Evolutionary conservation across 2,329 filamentous ascomycete genomes (phyloP).

Genomic region (Colletotrichum sp.): DNA sequence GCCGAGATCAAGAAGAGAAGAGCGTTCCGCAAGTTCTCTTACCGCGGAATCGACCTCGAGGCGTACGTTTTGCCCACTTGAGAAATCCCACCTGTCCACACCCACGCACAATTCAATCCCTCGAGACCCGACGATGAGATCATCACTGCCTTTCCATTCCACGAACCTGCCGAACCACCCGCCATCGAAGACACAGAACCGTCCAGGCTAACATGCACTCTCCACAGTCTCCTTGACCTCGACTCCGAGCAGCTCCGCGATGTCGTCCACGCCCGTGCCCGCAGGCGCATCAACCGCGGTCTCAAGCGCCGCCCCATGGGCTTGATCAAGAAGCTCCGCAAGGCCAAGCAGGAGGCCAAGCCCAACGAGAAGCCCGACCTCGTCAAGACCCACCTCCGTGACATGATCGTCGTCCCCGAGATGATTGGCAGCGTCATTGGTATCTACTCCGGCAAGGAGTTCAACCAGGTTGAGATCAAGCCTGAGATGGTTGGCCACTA

Average conservation of each 20-base stretch:
- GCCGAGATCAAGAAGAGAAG: slow-evolving; percentile 99
- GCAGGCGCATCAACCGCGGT: slow-evolving; percentile 98
- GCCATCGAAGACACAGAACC: slow-evolving; percentile 7
- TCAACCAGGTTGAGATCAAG: slow-evolving; percentile 99
- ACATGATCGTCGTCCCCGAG: slow-evolving; percentile 99
- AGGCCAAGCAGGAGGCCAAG: slow-evolving; percentile 98
- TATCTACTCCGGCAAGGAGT: slow-evolving; percentile 99
- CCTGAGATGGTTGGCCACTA: slow-evolving; percentile 99
- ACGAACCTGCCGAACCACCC: not conserved
- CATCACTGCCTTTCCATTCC: not conserved
- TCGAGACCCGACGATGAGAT: not conserved
- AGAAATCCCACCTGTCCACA: slow-evolving; percentile 28
- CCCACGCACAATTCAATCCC: not conserved
- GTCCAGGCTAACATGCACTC: slow-evolving; percentile 12
- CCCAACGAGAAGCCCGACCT: slow-evolving; percentile 99
- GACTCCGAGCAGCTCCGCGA: slow-evolving; percentile 98
- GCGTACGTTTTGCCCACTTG: slow-evolving; percentile 71
- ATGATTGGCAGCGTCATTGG: slow-evolving; percentile 99
- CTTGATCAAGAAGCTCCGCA: slow-evolving; percentile 99
- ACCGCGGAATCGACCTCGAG: slow-evolving; percentile 99
- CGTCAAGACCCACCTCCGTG: slow-evolving; percentile 98
- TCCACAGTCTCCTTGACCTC: slow-evolving; percentile 91
- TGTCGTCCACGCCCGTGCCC: slow-evolving; percentile 98
- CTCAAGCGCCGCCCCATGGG: slow-evolving; percentile 99
- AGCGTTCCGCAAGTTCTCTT: slow-evolving; percentile 99